Base-by-base conservation (phyloP, 2,329 filamentous ascomycete genomes). In the Ophiostoma novo-ulmi region DNA sequence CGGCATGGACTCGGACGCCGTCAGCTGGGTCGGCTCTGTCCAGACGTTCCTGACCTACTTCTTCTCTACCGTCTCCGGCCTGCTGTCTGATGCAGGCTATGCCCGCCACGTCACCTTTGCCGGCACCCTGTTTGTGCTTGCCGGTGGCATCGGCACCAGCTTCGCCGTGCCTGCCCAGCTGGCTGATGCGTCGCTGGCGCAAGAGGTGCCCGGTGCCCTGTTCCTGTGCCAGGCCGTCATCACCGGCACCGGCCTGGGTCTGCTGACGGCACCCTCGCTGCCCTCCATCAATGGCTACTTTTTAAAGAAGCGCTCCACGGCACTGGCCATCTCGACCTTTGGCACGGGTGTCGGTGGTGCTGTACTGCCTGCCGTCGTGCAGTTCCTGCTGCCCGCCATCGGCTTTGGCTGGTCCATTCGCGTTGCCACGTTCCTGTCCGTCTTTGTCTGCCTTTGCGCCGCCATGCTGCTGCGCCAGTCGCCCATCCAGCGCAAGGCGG, bases 401-500 rank as follows among this genome's bases (percentile, higher is more conserved):
- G 89, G 89, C 0, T 91, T 90, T 75, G 81, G 83, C 1, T 91
- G 88, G 88, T 88, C 89, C 0, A 83, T 89, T 38, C 81, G 89
- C 1, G 83, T 85, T 3, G 80, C 88, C 36, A 88, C 84, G 0
- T 87, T 91, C 71, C 82, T 90, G 65, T 85, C 86, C 39, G 74
- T 90, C 8, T 81, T 79, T 10, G 81, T 80, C 13, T 75, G 82
- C 6, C 74, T 81, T 14, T 74, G 80, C 3, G 75, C 83, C 66
- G 74, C 82, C 5, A 77, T 83, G 70, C 73, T 81, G 22, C 77
- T 87, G 70, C 82, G 80, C 69, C 61, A 64, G 20, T 52, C 41
- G 11, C 66, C 71, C 1, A 20, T 11, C 39, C n/a, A 55, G 31
- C 22, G 17, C 31, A 22, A 68, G 38, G 7, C 17, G 6, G 14